Evolutionary conservation across 2,329 filamentous ascomycete genomes (phyloP).

Genomic region (Pseudocercospora fuligena): DNA sequence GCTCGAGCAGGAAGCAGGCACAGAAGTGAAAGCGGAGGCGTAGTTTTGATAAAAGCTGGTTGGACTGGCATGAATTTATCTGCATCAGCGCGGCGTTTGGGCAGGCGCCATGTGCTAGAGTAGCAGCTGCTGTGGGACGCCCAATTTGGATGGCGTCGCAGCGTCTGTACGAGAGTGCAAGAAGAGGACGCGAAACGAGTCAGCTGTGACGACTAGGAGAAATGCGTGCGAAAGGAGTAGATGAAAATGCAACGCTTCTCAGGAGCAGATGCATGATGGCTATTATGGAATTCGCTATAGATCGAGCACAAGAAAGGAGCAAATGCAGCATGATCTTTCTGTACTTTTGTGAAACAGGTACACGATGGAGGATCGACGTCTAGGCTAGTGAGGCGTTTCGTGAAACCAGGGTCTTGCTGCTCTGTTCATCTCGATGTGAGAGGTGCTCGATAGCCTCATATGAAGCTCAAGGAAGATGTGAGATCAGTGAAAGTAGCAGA

Average conservation of each 20-base stretch:
- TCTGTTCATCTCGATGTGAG: background rate
- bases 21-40: conserved; percentile 29
- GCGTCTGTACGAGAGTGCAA: background rate
- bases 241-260: background rate
- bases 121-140: background rate
- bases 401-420: background rate
- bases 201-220: background rate
- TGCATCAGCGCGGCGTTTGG: conserved; percentile 16
- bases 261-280: background rate
- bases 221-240: background rate
- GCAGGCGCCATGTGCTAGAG: conserved; percentile 10
- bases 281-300: background rate
- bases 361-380: background rate
- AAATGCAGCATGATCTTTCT: background rate
- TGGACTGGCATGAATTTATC: background rate
- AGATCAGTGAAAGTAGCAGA: background rate
- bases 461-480: background rate
- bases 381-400: background rate
- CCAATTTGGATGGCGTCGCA: background rate
- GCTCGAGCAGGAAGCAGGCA: conserved; percentile 36
- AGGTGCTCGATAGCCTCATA: background rate
- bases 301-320: conserved; percentile 1
- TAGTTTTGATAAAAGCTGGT: background rate
- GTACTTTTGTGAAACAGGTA: background rate
- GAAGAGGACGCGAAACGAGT: background rate